Conservation (phyloP, 148 eudicot genomes). For the Simmondsia chinensis region DNA sequence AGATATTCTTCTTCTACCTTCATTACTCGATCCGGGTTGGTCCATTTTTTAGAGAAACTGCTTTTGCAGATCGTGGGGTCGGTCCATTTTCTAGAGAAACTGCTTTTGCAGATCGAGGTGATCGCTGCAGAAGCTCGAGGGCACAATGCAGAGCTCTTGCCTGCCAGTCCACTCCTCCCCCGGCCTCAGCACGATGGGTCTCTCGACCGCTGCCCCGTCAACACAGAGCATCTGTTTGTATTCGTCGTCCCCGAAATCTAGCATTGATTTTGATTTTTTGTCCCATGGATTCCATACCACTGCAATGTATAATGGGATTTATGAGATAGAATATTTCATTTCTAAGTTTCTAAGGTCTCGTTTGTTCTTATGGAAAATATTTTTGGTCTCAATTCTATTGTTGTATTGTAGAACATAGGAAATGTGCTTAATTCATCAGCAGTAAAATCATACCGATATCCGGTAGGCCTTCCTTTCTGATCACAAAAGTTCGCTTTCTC, state of each 20-base stretch:
- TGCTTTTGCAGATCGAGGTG: constrained; percentile 32
- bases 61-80: neutral
- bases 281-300: constrained; percentile 98
- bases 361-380: no score
- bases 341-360: neutral
- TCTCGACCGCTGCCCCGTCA: constrained; percentile 67
- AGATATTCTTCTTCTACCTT: constrained; percentile 1
- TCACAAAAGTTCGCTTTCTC: constrained; percentile 64
- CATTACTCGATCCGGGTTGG: neutral
- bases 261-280: constrained; percentile 69
- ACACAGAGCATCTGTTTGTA: constrained; percentile 89
- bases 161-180: constrained; percentile 90
- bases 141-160: constrained; percentile 46
- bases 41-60: neutral
- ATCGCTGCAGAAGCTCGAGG: constrained; percentile 64
- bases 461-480: constrained; percentile 73
- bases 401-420: no score
- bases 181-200: constrained; percentile 61
- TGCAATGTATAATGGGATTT: constrained; percentile 4
- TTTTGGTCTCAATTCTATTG: no score
- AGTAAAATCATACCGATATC: constrained; percentile 53
- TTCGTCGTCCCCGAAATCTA: constrained; percentile 72
- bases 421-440: no score
- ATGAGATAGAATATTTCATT: neutral
- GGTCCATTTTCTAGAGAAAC: constrained; percentile 7